Percentiles rank a stretch among this genome's conserved stretches.
Evolutionary conservation across 2,329 filamentous ascomycete genomes (phyloP).

Genomic region (Zymoseptoria ardabiliae): DNA sequence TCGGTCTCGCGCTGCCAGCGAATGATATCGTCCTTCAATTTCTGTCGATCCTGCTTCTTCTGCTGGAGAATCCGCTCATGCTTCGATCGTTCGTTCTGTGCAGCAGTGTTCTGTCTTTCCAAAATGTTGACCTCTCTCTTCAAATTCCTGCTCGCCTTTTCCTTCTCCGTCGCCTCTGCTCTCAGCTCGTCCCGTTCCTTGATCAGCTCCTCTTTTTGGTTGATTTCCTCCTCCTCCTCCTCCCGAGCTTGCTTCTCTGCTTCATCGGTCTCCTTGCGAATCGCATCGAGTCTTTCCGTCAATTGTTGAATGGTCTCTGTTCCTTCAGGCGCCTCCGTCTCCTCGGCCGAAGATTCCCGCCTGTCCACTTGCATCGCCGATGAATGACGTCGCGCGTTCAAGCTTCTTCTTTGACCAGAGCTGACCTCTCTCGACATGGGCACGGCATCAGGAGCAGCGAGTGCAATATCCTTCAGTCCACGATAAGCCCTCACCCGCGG

Average conservation of each 20-base stretch:
- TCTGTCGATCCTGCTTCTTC: conserved; percentile 60
- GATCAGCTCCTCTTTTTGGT: conserved; percentile 47
- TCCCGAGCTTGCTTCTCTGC: conserved; percentile 61
- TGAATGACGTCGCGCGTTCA: conserved; percentile 55
- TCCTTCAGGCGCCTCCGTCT: conserved; percentile 45
- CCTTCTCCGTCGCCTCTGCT: conserved; percentile 76
- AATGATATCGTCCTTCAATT: conserved; percentile 61
- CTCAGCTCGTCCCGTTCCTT: conserved; percentile 74
- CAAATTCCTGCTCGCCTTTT: conserved; percentile 78
- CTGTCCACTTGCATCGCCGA: conserved; percentile 47
- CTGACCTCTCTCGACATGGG: conserved; percentile 61
- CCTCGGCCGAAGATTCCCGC: conserved; percentile 33
- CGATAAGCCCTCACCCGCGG: conserved; percentile 46
- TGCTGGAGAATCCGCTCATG: conserved; percentile 66
- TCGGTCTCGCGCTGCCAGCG: conserved; percentile 61
- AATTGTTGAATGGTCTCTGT: conserved; percentile 67
- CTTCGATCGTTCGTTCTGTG: conserved; percentile 70
- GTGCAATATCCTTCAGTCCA: conserved; percentile 43
- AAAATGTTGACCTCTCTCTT: conserved; percentile 72
- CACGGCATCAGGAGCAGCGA: conserved; percentile 56
- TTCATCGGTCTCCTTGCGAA: conserved; percentile 78
- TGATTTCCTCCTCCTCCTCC: conserved; percentile 46
- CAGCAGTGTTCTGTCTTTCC: conserved; percentile 72
- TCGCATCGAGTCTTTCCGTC: conserved; percentile 69
- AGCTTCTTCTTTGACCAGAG: conserved; percentile 53